These are phyloP conservation scores for Chytriomyces confervae DNA, from an alignment of 192 early-diverging fungal species.

Conservation along the genomic window DNA sequence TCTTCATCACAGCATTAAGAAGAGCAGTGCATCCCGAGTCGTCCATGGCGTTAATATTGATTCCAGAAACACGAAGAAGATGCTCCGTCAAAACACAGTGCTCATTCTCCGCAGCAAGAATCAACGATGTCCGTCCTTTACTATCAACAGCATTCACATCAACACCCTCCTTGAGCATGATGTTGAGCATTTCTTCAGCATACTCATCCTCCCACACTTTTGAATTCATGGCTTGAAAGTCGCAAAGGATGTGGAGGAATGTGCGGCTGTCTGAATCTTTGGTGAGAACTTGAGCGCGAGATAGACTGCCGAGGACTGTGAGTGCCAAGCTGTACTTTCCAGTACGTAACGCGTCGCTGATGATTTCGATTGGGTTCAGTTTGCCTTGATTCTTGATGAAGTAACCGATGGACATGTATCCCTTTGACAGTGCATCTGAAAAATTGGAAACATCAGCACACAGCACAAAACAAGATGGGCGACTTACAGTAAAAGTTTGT, in stretches of 20 bases:
- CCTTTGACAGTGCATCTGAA: slow-evolving; percentile 44
- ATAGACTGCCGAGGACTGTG: slow-evolving; percentile 36
- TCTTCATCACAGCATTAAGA: slow-evolving; percentile 47
- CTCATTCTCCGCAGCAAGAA: slow-evolving; percentile 54
- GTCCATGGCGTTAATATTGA: slow-evolving; percentile 36
- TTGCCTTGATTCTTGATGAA: slow-evolving; percentile 54
- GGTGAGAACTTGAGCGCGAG: slow-evolving; percentile 14
- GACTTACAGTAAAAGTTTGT: slow-evolving; percentile 1
- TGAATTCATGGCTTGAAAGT: slow-evolving; percentile 46
- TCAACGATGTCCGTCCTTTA: slow-evolving; percentile 46
- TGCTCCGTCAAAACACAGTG: slow-evolving; percentile 35
- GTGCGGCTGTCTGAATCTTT: slow-evolving; percentile 27
- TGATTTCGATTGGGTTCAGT: slow-evolving; percentile 38
- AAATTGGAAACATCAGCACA: slow-evolving; percentile 34
- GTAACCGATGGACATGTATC: slow-evolving; percentile 56
- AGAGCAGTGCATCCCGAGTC: slow-evolving; percentile 44
- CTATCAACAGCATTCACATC: slow-evolving; percentile 36
- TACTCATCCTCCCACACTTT: slow-evolving; percentile 53
- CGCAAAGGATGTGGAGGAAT: slow-evolving; percentile 48
- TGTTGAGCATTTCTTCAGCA: slow-evolving; percentile 39
- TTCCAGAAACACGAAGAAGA: slow-evolving; percentile 29
- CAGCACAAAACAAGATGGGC: not conserved
- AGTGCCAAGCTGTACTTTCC: slow-evolving; percentile 60
- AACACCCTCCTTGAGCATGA: slow-evolving; percentile 17
- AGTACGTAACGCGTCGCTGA: slow-evolving; percentile 45